These are phyloP conservation scores for Pulveroboletus sp. DNA, from an alignment of 768 basidiomycete species.

Conservation along the genomic window DNA sequence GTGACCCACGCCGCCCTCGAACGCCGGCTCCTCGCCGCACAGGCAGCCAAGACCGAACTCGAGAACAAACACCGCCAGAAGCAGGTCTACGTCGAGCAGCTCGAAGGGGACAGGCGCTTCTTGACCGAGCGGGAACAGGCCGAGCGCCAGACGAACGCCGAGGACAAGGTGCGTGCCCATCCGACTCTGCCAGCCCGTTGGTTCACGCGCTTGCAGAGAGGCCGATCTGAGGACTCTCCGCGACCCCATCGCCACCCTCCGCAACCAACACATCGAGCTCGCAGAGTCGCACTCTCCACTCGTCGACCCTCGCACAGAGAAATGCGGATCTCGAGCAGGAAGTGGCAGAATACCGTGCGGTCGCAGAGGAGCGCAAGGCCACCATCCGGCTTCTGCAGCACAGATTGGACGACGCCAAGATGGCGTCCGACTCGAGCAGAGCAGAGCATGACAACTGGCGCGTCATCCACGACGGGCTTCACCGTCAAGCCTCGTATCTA, in stretches of 20 bases:
- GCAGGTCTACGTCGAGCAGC: slow-evolving; percentile 55
- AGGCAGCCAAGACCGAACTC: slow-evolving; percentile 59
- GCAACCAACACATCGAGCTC: slow-evolving; percentile 58
- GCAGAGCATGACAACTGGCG: slow-evolving; percentile 54
- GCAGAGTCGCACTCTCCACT: slow-evolving; percentile 52
- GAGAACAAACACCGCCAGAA: slow-evolving; percentile 67
- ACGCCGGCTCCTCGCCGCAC: slow-evolving; percentile 59
- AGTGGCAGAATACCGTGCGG: slow-evolving; percentile 37
- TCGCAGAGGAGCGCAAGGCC: slow-evolving; percentile 40
- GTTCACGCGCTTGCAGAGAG: slow-evolving; percentile 36
- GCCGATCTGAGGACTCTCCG: slow-evolving; percentile 51
- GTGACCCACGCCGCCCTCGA: slow-evolving; percentile 63
- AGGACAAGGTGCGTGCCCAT: slow-evolving; percentile 54
- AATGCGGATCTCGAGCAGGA: slow-evolving; percentile 46
- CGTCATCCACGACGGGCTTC: slow-evolving; percentile 64
- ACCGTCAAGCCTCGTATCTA: slow-evolving; percentile 59
- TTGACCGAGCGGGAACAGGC: slow-evolving; percentile 65
- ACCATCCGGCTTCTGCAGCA: slow-evolving; percentile 44
- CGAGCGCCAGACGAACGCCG: slow-evolving; percentile 48
- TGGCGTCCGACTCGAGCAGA: slow-evolving; percentile 30
- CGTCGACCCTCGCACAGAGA: slow-evolving; percentile 46
- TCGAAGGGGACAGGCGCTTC: slow-evolving; percentile 68
- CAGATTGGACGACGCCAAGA: slow-evolving; percentile 43
- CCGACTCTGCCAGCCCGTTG: background rate
- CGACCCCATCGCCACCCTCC: slow-evolving; percentile 43